These are phyloP conservation scores for Leishmania lainsoni DNA, from an alignment of 208 protist species.

Conservation along the genomic window DNA sequence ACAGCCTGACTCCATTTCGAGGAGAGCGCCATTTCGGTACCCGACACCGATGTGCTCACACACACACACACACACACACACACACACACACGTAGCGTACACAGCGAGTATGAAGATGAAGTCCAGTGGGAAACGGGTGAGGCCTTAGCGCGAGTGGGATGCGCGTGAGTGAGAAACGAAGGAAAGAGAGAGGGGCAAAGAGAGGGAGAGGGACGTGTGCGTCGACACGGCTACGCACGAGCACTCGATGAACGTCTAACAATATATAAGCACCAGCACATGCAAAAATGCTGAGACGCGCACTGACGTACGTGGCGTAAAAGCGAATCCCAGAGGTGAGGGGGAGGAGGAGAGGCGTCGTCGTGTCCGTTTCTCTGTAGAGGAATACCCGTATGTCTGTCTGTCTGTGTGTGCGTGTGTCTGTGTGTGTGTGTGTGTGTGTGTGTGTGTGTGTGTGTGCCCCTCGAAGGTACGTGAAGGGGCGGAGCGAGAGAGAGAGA, in stretches of 20 bases:
- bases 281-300: too few species aligned
- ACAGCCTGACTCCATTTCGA: conserved; percentile 68
- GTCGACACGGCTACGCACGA: neutral
- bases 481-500: neutral
- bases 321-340: too few species aligned
- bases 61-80: conserved; percentile 16
- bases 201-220: neutral
- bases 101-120: neutral
- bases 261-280: too few species aligned
- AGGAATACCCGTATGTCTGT: neutral
- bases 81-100: neutral
- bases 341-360: too few species aligned
- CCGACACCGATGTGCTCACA: conserved; percentile 2
- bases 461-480: neutral
- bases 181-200: neutral
- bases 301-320: too few species aligned
- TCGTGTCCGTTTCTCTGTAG: too few species aligned
- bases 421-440: neutral
- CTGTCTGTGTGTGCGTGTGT: neutral
- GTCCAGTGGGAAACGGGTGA: too few species aligned
- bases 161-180: neutral
- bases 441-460: neutral
- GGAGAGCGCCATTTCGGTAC: conserved; percentile 51
- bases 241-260: neutral
- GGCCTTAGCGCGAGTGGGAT: neutral